phyloP scores from a whole-genome alignment of 208 protist species.

The Polymyxa betae region DNA sequence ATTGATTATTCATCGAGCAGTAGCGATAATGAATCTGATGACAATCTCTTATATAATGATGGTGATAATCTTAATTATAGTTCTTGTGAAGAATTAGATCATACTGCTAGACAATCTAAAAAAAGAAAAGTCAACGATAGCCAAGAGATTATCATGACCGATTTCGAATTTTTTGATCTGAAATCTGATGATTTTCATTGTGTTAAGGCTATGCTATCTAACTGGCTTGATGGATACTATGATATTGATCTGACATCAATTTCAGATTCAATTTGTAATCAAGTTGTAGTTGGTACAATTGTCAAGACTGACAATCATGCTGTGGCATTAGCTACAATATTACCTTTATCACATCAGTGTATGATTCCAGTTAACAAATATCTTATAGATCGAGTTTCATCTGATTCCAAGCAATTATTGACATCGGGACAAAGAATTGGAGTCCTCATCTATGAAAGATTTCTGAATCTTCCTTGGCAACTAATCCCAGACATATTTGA shows the following conservation, averaged over 20 bases:
- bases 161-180: constrained; percentile 39
- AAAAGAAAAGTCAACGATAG: not conserved
- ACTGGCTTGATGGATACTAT: not conserved
- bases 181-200: not conserved
- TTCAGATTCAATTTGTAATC: not conserved
- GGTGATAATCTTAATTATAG: not conserved
- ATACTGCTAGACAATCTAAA: not conserved
- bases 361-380: not conserved
- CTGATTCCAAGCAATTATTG: not conserved
- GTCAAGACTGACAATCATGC: constrained; percentile 5
- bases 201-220: not conserved
- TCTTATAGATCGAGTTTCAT: not conserved
- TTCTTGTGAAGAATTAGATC: not conserved
- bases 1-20: constrained; percentile 4
- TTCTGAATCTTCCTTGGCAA: constrained; percentile 14
- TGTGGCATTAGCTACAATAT: not conserved
- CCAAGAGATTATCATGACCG: constrained; percentile 21
- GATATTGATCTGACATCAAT: not conserved
- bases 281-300: not conserved
- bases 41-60: too few species aligned
- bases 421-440: not conserved
- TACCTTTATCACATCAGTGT: not conserved
- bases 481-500: constrained; percentile 29
- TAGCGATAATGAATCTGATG: not conserved
- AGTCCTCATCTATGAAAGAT: constrained; percentile 17